phyloP scores from a whole-genome alignment of 2,329 filamentous ascomycete genomes.

The Microthyrium microscopicum region DNA sequence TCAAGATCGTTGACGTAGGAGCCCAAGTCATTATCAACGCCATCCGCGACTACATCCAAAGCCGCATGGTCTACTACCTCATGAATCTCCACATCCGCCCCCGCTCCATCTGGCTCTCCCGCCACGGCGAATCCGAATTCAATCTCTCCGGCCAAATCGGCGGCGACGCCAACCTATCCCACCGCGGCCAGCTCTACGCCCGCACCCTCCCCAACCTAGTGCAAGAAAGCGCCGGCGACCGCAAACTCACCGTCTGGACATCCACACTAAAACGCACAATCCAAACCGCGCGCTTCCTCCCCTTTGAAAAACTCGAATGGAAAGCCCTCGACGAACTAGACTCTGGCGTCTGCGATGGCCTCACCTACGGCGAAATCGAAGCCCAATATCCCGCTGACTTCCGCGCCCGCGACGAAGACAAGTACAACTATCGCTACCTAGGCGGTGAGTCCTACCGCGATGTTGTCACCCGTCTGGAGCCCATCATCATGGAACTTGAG shows the following conservation, averaged over 20 bases:
- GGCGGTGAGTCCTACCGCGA: slow-evolving; percentile 93
- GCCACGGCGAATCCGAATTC: slow-evolving; percentile 87
- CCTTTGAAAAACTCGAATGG: slow-evolving; percentile 94
- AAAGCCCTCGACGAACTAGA: slow-evolving; percentile 96
- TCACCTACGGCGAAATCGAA: slow-evolving; percentile 92
- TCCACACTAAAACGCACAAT: slow-evolving; percentile 72
- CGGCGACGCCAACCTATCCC: slow-evolving; percentile 74
- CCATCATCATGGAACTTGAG: slow-evolving; percentile 99
- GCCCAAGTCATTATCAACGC: slow-evolving; percentile 96
- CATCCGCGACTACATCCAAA: slow-evolving; percentile 92
- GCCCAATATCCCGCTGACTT: slow-evolving; percentile 88
- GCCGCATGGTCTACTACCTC: slow-evolving; percentile 90
- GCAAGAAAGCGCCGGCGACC: slow-evolving; percentile 67
- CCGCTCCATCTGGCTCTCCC: slow-evolving; percentile 87
- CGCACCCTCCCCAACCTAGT: slow-evolving; percentile 71
- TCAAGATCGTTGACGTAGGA: slow-evolving; percentile 94
- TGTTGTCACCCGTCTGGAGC: slow-evolving; percentile 91
- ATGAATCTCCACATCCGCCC: slow-evolving; percentile 98
- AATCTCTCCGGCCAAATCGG: slow-evolving; percentile 86
- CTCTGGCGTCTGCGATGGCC: slow-evolving; percentile 85
- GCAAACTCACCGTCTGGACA: slow-evolving; percentile 56
- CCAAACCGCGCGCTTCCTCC: slow-evolving; percentile 72
- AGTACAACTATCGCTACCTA: slow-evolving; percentile 98
- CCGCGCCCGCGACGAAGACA: slow-evolving; percentile 86
- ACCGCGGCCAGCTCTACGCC: slow-evolving; percentile 76